Evolutionary conservation across 2,329 filamentous ascomycete genomes (phyloP).

Genomic region (Phaeosphaeria sp.): DNA sequence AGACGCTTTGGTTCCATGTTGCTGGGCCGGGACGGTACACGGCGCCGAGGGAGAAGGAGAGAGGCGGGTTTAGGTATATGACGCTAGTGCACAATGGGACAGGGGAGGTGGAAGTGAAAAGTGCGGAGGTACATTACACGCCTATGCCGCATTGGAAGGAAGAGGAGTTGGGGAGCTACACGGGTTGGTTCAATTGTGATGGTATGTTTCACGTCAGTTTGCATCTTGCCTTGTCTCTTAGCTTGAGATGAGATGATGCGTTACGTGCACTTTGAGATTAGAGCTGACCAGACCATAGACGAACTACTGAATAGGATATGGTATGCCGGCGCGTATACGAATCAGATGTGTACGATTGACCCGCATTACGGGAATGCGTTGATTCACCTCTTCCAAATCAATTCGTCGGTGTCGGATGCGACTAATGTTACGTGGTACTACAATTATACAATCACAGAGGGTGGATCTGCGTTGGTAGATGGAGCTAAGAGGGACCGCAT

Average conservation of each 20-base stretch:
- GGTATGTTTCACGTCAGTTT: conserved; percentile 22
- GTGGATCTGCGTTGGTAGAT: conserved; percentile 52
- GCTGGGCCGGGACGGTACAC: conserved; percentile 51
- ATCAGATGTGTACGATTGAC: conserved; percentile 49
- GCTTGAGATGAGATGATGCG: background rate
- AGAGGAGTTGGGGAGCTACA: conserved; percentile 45
- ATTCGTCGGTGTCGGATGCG: conserved; percentile 34
- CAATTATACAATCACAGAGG: conserved; percentile 52
- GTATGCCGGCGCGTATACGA: conserved; percentile 52
- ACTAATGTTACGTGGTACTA: conserved; percentile 49
- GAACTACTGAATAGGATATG: conserved; percentile 53
- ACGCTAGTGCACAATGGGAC: conserved; percentile 54
- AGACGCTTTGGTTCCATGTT: conserved; percentile 56
- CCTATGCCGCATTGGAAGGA: conserved; percentile 52
- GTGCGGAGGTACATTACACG: conserved; percentile 53
- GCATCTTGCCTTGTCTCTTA: conserved; percentile 5
- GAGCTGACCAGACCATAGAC: conserved; percentile 29
- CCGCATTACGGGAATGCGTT: conserved; percentile 46
- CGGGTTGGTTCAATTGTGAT: conserved; percentile 53
- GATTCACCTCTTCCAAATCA: conserved; percentile 40
- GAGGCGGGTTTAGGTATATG: conserved; percentile 57
- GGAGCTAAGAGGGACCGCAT: conserved; percentile 66
- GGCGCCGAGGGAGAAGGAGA: conserved; percentile 49
- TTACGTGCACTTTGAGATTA: background rate
- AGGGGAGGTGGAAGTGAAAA: conserved; percentile 47